Percentiles rank a stretch among this genome's conserved stretches.
phyloP scores from a whole-genome alignment of 495 filamentous ascomycete genomes.

The Aspergillus sclerotiicarbonarius region DNA sequence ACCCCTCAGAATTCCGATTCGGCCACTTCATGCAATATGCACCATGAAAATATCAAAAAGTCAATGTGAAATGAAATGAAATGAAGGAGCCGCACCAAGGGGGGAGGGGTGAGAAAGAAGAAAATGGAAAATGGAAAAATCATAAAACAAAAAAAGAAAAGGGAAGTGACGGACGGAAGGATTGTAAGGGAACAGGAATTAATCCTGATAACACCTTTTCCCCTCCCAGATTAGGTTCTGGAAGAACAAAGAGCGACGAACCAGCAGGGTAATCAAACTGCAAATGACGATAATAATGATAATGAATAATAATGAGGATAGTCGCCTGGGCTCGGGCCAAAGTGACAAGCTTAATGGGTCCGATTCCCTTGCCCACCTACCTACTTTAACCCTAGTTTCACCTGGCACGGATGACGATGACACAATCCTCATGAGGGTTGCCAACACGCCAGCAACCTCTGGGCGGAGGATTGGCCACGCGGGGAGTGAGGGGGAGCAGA shows the following conservation, averaged over 20 bases:
- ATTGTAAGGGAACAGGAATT: not conserved
- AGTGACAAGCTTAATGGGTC: not conserved
- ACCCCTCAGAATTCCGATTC: conserved; percentile 1
- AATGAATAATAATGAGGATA: not conserved
- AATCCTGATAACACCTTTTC: not conserved
- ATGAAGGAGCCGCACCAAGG: conserved; percentile 18
- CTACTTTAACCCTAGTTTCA: not conserved
- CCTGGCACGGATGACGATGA: not conserved
- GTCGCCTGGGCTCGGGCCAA: not conserved
- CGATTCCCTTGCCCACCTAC: not conserved
- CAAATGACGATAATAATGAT: not conserved
- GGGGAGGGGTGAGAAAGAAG: not conserved
- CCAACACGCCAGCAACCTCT: not conserved
- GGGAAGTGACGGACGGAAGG: not conserved
- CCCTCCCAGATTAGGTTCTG: not conserved
- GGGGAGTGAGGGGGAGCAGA: not conserved
- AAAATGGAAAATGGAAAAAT: not conserved
- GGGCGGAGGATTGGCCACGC: not conserved
- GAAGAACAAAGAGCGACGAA: not conserved
- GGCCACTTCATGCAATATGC: conserved; percentile 19
- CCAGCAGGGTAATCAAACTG: not conserved
- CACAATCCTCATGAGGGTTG: not conserved
- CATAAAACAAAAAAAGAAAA: not conserved
- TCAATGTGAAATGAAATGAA: not conserved
- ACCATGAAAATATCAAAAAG: conserved; percentile 13